Conservation (phyloP, 192 early-diverging fungal species). For the Chytriomyces hyalinus region DNA sequence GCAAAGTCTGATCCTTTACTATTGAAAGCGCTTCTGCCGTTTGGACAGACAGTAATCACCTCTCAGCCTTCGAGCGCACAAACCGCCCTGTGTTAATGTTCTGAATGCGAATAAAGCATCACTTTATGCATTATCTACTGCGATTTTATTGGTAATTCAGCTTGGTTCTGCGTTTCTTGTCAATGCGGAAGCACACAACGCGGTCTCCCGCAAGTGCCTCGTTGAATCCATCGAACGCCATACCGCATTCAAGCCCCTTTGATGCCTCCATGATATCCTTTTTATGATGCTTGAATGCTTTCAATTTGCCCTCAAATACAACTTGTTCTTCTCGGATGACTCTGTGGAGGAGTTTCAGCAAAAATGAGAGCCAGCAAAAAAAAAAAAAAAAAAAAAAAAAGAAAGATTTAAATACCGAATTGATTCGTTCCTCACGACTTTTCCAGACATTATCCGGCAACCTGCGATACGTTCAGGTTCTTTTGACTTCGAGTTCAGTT, state of each 20-base stretch:
- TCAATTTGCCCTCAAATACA: constrained; percentile 55
- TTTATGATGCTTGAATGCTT: constrained; percentile 85
- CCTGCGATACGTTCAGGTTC: constrained; percentile 78
- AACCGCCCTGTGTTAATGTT: no score
- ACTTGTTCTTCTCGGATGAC: constrained; percentile 11
- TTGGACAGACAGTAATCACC: no score
- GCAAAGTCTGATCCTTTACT: no score
- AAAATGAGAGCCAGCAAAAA: constrained; percentile 2
- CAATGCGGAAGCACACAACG: constrained; percentile 19
- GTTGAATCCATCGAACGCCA: constrained; percentile 83
- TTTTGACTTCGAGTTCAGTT: constrained; percentile 79
- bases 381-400: constrained; percentile 35
- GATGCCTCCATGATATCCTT: constrained; percentile 86
- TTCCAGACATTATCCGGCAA: constrained; percentile 80
- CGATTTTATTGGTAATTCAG: constrained; percentile 9
- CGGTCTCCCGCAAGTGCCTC: constrained; percentile 81
- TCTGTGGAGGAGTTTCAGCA: not conserved
- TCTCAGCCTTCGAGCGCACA: no score
- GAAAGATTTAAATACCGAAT: constrained; percentile 66
- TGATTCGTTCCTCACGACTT: constrained; percentile 57
- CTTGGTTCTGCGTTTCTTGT: constrained; percentile 23
- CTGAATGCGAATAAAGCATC: no score
- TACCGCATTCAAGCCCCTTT: constrained; percentile 96
- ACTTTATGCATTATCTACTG: not conserved
- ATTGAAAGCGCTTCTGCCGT: no score